Conservation (phyloP, 176 grass and related monocot genomes). For the Elymus sibiricus region DNA sequence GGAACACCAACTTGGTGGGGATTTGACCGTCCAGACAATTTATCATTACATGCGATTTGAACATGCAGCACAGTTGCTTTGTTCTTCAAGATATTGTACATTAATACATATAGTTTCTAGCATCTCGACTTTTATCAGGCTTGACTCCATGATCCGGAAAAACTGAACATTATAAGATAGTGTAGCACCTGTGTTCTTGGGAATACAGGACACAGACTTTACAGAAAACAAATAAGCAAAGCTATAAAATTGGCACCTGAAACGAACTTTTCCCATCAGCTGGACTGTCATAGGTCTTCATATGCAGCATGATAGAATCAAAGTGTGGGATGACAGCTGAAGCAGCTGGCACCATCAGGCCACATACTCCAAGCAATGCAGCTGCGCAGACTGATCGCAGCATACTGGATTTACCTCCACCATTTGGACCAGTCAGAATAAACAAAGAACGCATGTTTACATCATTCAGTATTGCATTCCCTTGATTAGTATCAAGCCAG, state of each 20-base stretch:
- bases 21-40: background rate
- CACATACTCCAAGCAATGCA: constrained; percentile 90
- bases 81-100: background rate
- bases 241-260: constrained; percentile 59
- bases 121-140: background rate
- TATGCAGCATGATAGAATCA: constrained; percentile 93
- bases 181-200: background rate
- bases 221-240: constrained; percentile 7
- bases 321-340: constrained; percentile 79
- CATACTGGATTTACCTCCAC: constrained; percentile 97
- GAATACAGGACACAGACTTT: background rate
- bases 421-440: constrained; percentile 96
- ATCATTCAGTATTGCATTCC: constrained; percentile 83
- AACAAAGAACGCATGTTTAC: constrained; percentile 75
- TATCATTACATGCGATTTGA: background rate
- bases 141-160: constrained; percentile 2
- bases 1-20: background rate
- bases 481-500: constrained; percentile 81
- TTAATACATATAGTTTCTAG: background rate
- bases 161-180: background rate
- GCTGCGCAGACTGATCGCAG: constrained; percentile 91
- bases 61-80: background rate
- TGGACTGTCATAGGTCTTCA: constrained; percentile 95
- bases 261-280: constrained; percentile 96
- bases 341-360: constrained; percentile 92